Evolutionary conservation across 352 stramenopile genomes (phyloP).

Genomic region (Pythium sp.): DNA sequence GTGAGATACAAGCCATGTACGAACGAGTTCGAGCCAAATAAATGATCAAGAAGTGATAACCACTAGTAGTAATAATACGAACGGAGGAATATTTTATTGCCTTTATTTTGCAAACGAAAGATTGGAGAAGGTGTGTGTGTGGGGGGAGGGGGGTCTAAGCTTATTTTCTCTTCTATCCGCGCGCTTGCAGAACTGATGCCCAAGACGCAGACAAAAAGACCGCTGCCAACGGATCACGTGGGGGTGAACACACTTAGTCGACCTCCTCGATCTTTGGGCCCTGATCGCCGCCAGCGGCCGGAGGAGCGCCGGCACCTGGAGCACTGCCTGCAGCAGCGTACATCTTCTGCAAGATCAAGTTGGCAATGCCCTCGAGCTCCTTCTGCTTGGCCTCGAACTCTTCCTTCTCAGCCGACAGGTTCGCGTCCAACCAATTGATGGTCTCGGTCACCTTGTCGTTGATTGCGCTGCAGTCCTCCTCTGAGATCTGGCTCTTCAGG

Average conservation of each 20-base stretch:
- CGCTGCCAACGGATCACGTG: not conserved
- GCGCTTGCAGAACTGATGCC: not conserved
- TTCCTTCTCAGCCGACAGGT: slow-evolving; percentile 71
- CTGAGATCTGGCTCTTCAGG: slow-evolving; percentile 67
- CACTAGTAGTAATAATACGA: too few relatives aligned
- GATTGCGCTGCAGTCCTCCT: slow-evolving; percentile 54
- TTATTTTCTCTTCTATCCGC: not conserved
- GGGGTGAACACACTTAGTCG: slow-evolving; percentile 15
- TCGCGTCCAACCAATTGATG: slow-evolving; percentile 65
- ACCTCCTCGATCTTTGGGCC: slow-evolving; percentile 80
- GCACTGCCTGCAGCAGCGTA: slow-evolving; percentile 71
- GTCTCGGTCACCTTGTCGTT: slow-evolving; percentile 54
- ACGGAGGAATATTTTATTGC: too few relatives aligned
- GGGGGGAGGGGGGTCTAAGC: not conserved
- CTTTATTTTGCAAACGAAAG: slow-evolving; percentile 6
- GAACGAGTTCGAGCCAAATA: too few relatives aligned
- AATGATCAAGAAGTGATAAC: too few relatives aligned
- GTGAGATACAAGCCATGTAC: too few relatives aligned
- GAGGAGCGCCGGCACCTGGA: slow-evolving; percentile 27
- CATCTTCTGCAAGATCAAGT: slow-evolving; percentile 83
- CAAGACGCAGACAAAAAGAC: not conserved
- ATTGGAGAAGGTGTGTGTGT: too few relatives aligned
- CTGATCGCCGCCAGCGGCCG: slow-evolving; percentile 31
- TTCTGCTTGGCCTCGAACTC: too few relatives aligned
- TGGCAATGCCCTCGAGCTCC: slow-evolving; percentile 71